Conservation (phyloP, 2,329 filamentous ascomycete genomes). For the Colletotrichum tropicale region DNA sequence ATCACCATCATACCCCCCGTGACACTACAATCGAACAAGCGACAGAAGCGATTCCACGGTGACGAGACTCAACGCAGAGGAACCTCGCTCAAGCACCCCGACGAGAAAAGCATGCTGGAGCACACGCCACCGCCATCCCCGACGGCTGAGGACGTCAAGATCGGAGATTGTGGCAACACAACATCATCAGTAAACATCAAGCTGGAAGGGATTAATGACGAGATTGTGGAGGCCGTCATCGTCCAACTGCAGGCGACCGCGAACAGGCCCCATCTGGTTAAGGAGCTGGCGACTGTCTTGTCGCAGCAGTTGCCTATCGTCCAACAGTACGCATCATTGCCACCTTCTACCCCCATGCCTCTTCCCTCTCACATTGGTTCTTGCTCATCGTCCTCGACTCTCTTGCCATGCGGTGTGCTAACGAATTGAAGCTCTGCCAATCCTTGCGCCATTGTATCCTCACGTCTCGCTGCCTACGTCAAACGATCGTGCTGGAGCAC, state of each 20-base stretch:
- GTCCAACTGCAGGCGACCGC: slow-evolving; percentile 86
- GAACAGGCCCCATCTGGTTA: slow-evolving; percentile 92
- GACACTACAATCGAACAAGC: slow-evolving; percentile 60
- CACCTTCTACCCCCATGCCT: background rate
- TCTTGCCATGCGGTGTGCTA: background rate
- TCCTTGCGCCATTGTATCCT: slow-evolving; percentile 93
- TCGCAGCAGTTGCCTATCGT: slow-evolving; percentile 80
- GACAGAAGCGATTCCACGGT: slow-evolving; percentile 79
- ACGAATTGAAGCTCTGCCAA: slow-evolving; percentile 79
- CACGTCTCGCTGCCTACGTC: slow-evolving; percentile 85
- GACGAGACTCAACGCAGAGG: slow-evolving; percentile 31
- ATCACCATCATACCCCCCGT: slow-evolving; percentile 16
- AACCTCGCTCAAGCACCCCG: slow-evolving; percentile 19
- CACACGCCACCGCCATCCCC: slow-evolving; percentile 69
- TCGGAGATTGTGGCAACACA: background rate
- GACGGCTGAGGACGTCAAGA: background rate
- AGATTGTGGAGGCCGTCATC: slow-evolving; percentile 92
- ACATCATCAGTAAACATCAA: slow-evolving; percentile 43
- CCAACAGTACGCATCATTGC: slow-evolving; percentile 76
- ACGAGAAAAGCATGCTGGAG: slow-evolving; percentile 55
- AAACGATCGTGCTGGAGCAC: slow-evolving; percentile 85
- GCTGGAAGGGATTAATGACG: slow-evolving; percentile 86
- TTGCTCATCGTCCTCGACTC: background rate
- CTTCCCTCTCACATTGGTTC: no score
- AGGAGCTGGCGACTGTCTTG: slow-evolving; percentile 85